Evolutionary conservation across 2,329 filamentous ascomycete species (phyloP), one percentile per base, ranked within the genome.

Genomic region (Phoma sp.): DNA sequence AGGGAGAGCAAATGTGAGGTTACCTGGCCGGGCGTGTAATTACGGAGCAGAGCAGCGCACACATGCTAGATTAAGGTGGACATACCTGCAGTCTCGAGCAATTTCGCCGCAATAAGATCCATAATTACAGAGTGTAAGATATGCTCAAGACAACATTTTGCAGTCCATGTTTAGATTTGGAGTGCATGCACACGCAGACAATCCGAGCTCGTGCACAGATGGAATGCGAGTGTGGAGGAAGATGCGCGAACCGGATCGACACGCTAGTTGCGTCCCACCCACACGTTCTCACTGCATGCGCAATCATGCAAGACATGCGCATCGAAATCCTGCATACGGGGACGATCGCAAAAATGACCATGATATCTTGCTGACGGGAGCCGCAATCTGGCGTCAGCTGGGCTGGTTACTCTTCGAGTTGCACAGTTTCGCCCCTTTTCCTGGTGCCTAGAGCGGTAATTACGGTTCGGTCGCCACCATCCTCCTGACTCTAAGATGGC

Each of bases 401-500:
- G 32, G 35, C 13, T 43, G 29, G 29, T 25, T 29, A 29, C 15
- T 9, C 35, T 39, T 33, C 17, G 31, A n/a, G 46, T 51, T 38
- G 52, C 25, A 55, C 46, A 45, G 43, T 43, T 54, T 55, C 37
- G 46, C 52, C 52, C 52, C 52, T 55, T 55, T 48, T 45, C 39
- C 46, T 51, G 46, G 41, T 50, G 36, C 45, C 41, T 51, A 51
- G 50, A 40, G 43, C 52, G 41, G 46, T 55, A 55, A 51, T 55
- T 55, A 37, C 52, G 41, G 46, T 36, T 46, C 52, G 52, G 51
- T 55, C 39, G 52, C 52, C 52, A 55, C 46, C 36, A 31, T 43
- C 51, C 51, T 55, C 40, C 51, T 55, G 45, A 49, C 46, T 55
- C 46, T 46, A 41, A 43, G 32, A 50, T 51, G 52, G 52, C 41